Conservation (phyloP, 495 filamentous ascomycete genomes). For the Penicillium dipodomyicola region DNA sequence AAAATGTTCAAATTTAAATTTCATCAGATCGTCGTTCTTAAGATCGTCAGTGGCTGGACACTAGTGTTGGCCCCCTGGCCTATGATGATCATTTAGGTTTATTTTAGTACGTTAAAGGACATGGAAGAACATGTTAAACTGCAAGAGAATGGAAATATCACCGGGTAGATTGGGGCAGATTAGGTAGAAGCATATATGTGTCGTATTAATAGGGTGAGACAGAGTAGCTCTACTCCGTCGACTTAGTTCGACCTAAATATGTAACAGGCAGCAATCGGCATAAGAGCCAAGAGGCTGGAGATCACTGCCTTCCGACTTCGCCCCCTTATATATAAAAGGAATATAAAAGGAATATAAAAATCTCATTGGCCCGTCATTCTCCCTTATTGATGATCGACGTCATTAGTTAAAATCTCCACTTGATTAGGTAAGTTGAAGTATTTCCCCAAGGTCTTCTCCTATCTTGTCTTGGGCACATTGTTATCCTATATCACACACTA, state of each 20-base stretch:
- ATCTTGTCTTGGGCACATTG: background rate
- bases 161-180: too few species aligned
- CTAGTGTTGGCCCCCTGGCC: slow-evolving; percentile 9
- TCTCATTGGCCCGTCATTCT: slow-evolving; percentile 18
- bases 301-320: background rate
- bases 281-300: background rate
- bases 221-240: too few species aligned
- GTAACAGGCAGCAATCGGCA: background rate
- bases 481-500: slow-evolving; percentile 6
- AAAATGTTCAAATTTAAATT: background rate
- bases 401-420: background rate
- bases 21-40: slow-evolving; percentile 4
- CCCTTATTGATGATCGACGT: slow-evolving; percentile 15
- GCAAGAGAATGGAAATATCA: background rate
- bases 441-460: background rate
- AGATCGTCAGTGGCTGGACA: slow-evolving; percentile 28
- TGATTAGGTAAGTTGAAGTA: background rate
- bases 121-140: background rate
- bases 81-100: slow-evolving; percentile 14
- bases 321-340: background rate
- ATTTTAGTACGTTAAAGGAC: background rate
- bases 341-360: background rate
- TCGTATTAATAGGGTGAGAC: too few species aligned
- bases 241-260: background rate
- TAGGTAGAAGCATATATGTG: too few species aligned